Conservation (phyloP, 2,329 filamentous ascomycete genomes). For the Fusarium liriodendri region DNA sequence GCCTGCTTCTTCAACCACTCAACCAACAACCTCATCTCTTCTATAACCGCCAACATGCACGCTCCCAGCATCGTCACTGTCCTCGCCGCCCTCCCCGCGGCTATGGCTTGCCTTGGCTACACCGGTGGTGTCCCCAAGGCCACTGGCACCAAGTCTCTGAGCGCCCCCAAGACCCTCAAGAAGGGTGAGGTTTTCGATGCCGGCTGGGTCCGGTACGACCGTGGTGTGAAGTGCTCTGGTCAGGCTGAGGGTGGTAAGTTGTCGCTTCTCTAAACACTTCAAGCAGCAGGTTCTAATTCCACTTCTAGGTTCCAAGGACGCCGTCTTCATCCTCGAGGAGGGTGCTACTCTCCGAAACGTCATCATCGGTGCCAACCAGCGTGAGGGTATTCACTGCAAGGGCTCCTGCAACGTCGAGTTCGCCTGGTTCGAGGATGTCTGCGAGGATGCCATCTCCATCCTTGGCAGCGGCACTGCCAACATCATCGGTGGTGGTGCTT, state of each 20-base stretch:
- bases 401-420: slow-evolving; percentile 56
- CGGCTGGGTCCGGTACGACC: slow-evolving; percentile 52
- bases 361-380: slow-evolving; percentile 58
- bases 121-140: slow-evolving; percentile 45
- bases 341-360: slow-evolving; percentile 59
- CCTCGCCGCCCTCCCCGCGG: slow-evolving; percentile 43
- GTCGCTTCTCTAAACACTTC: fast-evolving
- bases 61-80: slow-evolving; percentile 26
- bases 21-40: neutral
- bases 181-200: slow-evolving; percentile 46
- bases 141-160: slow-evolving; percentile 44
- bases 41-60: slow-evolving; percentile 27
- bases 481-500: slow-evolving; percentile 58
- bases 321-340: slow-evolving; percentile 54
- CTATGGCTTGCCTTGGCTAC: slow-evolving; percentile 43
- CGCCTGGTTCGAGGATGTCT: slow-evolving; percentile 63
- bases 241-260: slow-evolving; percentile 56
- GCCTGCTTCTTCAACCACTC: neutral
- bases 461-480: slow-evolving; percentile 47
- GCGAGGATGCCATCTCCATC: slow-evolving; percentile 47
- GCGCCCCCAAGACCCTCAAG: slow-evolving; percentile 45
- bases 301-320: slow-evolving; percentile 41
- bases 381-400: slow-evolving; percentile 59
- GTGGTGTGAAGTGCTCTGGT: slow-evolving; percentile 54
- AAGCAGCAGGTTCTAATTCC: fast-evolving